Evolutionary conservation across 177 flowering plant species (phyloP).

Genomic region (Vitis hybrid): DNA sequence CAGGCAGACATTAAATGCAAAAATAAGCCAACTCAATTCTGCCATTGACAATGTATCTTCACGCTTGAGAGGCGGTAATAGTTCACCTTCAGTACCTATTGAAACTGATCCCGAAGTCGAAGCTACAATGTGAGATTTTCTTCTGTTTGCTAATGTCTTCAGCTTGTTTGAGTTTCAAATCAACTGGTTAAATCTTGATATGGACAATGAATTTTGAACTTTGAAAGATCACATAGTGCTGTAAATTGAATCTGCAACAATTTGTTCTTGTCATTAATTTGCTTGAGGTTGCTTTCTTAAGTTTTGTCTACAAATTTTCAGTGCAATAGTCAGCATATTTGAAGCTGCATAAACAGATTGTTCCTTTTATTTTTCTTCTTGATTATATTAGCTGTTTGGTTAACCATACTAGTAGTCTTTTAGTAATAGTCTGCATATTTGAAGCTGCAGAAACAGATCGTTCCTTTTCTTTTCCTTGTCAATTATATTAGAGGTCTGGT

Average conservation of each 20-base stretch:
- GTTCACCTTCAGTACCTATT: slow-evolving; percentile 34
- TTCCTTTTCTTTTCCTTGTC: background rate
- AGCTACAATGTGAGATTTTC: slow-evolving; percentile 41
- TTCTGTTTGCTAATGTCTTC: background rate
- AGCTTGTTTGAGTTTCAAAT: background rate
- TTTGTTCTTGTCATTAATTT: background rate
- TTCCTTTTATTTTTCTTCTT: background rate
- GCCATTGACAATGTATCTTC: slow-evolving; percentile 93
- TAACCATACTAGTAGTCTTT: too few relatives aligned
- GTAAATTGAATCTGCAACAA: background rate
- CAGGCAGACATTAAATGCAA: slow-evolving; percentile 70
- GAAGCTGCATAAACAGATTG: background rate
- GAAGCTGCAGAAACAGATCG: background rate
- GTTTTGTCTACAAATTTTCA: too few relatives aligned
- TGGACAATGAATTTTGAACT: background rate
- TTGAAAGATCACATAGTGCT: background rate
- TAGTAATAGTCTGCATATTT: background rate
- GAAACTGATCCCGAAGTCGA: slow-evolving; percentile 61
- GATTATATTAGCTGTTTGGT: background rate
- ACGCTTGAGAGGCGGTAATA: slow-evolving; percentile 82
- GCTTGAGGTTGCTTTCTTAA: background rate
- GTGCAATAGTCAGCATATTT: background rate
- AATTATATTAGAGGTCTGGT: background rate
- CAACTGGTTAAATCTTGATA: background rate
- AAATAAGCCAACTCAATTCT: slow-evolving; percentile 80